Evolutionary conservation across 2,329 filamentous ascomycete genomes (phyloP).

Genomic region (Fusarium succisae): DNA sequence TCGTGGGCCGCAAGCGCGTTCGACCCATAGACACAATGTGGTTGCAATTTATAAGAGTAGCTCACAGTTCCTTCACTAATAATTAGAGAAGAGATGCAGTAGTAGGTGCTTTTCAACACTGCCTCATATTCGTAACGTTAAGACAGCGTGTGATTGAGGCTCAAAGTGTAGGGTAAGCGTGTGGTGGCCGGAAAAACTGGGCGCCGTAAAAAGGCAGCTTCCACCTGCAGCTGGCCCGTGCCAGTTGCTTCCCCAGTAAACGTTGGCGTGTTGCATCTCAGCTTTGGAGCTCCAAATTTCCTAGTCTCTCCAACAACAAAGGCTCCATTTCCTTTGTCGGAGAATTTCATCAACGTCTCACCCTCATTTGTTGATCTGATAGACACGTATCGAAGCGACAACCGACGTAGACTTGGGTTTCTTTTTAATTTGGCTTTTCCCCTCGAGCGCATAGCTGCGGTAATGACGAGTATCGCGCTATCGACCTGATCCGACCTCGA

Average conservation of each 20-base stretch:
- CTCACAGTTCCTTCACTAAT: not conserved
- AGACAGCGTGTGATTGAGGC: not conserved
- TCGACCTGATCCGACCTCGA: conserved; percentile 42
- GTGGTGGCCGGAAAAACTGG: conserved; percentile 25
- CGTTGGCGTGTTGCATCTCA: conserved; percentile 38
- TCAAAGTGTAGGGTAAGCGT: conserved; percentile 7
- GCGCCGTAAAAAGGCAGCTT: conserved; percentile 13
- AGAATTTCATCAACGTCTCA: conserved; percentile 19
- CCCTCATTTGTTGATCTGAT: conserved; percentile 16
- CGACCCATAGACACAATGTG: not conserved
- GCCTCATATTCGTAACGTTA: not conserved
- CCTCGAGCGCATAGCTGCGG: conserved; percentile 28
- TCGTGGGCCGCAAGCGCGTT: not conserved
- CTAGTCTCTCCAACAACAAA: conserved; percentile 35
- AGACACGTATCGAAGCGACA: not conserved
- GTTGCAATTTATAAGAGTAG: not conserved
- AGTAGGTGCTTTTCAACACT: not conserved
- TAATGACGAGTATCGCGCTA: conserved; percentile 41
- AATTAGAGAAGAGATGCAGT: not conserved
- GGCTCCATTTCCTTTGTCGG: conserved; percentile 37
- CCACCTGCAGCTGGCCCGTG: conserved; percentile 26
- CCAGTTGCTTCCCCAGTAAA: conserved; percentile 32
- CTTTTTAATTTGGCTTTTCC: not conserved
- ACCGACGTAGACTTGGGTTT: not conserved
- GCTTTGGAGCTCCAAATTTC: conserved; percentile 43